Base-by-base conservation (phyloP, 2,329 filamentous ascomycete species). In the Colletotrichum neosansevieriae region DNA sequence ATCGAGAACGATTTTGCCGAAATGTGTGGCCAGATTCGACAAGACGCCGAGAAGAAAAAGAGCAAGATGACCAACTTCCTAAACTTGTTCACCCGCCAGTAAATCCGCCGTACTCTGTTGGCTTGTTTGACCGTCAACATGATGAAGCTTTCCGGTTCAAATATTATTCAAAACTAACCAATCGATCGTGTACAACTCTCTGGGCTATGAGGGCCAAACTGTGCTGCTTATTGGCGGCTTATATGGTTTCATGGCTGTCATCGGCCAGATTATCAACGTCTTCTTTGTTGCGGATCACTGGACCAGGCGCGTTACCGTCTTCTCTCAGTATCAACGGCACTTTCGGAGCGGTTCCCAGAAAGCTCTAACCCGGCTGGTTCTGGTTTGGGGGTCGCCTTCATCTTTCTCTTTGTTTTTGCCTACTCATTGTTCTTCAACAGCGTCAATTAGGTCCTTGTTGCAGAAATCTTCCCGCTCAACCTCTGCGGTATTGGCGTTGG, bases 161-260 rank as follows among this genome's bases (percentile, higher is more conserved):
- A 58, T 17, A 71, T 76, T 17, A 76, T 79, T 21, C 76, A 79
- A 57, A 78, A 77, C 67, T 79, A 75, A n/a, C 64, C 76, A 79
- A 50, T 72, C 67, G 3, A 68, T 79, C n/a, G 70, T 78, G 40
- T 79, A 80, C 53, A 79, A 80, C 67, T 78, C 82, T 21, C 78
- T 86, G 58, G 83, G 81, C 70, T 82, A 84, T 21, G 81, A 83
- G 63, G 83, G 83, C 73, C 80, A 80, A 68, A 79, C 80, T 6
- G 79, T 83, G 24, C 76, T 85, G 3, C 76, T 86, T 15, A 85
- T 84, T 29, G 82, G 82, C 59, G 84, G 82, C 11, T 80, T 80
- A 17, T 79, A 79, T n/a, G 77, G 77, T 9, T 72, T 78, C 21
- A 78, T 77, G 75, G 76, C 73, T 0, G 58, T 78, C 11, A 65